Base-by-base conservation (phyloP, 2,329 filamentous ascomycete genomes). In the Lachnellula arida region DNA sequence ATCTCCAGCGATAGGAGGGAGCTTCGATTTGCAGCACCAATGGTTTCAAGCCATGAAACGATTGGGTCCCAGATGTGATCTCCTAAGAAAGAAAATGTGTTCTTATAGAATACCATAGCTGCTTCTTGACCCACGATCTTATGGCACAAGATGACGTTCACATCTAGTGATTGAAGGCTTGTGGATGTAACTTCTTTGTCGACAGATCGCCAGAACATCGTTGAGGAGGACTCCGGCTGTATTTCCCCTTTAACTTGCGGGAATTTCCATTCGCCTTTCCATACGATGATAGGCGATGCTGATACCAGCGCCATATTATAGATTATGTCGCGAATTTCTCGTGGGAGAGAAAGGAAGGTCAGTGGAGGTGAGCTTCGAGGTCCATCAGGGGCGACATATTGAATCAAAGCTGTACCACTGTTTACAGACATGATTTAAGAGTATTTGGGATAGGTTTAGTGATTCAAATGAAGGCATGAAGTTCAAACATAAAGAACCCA, bases 241-340 rank as follows among this genome's bases (percentile, higher is more conserved):
- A 25, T 15, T 23, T 32, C 17, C 12, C 42, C 51, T 43, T 34
- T 19, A 49, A 14, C 2, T 35, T 37, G n/a, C 5, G 46, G 25
- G 42, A 12, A 35, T 43, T 49, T 32, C 46, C 35, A 54, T 43
- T 28, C 6, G 15, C 37, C 52, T 43, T 54, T 49, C 46, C 44
- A 54, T 22, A 44, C 46, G 43, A 54, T 44, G 35, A 54, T 49
- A 54, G 25, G 46, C 17, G 52, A 49, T 34, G 19, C 35, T 34
- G 46, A 49, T 34, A 49, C 37, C 7, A 54, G 52, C 22, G 46
- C 52, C 28, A 49, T 37, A 23, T 46, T 32, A 39, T 55, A 55
- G 53, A 55, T 55, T 39, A 22, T 17, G 51, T 55, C 53, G 37
- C 53, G 47, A 34, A 55, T 51, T 40, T 55, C 53, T 40, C 53